A percentile compares a stretch with the other conserved stretches of the same genome.
phyloP scores from a whole-genome alignment of 352 stramenopile genomes.

The Globisporangium lucens region DNA sequence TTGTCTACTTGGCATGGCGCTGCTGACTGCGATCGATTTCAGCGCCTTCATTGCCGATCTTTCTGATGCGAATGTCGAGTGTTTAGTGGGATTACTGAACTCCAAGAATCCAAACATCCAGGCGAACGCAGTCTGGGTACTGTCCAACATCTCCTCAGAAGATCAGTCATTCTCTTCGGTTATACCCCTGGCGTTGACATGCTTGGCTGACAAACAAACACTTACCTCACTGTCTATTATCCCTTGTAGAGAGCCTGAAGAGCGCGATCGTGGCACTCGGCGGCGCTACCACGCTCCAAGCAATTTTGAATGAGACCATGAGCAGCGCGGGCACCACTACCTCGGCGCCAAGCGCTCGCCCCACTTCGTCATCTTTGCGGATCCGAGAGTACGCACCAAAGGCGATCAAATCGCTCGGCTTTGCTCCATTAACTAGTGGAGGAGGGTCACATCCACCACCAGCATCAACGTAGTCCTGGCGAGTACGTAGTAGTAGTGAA shows the following conservation, averaged over 20 bases:
- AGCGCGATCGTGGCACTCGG: conserved; percentile 45
- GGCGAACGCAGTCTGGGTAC: conserved; percentile 71
- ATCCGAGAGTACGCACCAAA: conserved; percentile 80
- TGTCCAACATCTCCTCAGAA: conserved; percentile 70
- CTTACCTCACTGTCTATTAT: not conserved
- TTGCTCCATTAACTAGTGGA: conserved; percentile 32
- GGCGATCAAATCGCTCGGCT: conserved; percentile 67
- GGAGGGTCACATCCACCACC: not conserved
- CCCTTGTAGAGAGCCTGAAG: conserved; percentile 41
- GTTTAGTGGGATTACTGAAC: conserved; percentile 41
- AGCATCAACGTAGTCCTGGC: not conserved
- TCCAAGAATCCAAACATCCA: conserved; percentile 57
- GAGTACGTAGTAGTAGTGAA: not conserved
- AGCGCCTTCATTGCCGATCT: conserved; percentile 31
- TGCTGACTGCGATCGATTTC: conserved; percentile 50
- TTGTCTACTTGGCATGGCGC: conserved; percentile 53
- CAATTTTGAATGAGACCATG: conserved; percentile 56
- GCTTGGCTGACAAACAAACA: not conserved
- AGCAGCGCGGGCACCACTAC: not conserved
- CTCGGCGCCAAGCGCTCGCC: conserved; percentile 16
- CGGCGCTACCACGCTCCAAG: conserved; percentile 54
- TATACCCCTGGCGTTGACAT: not conserved
- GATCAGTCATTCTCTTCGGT: conserved; percentile 24
- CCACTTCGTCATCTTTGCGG: conserved; percentile 59
- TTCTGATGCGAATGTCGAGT: conserved; percentile 26